Percentiles rank a stretch among this genome's conserved stretches.
Evolutionary conservation across 2,329 filamentous ascomycete species (phyloP).

Genomic region (Ophiostoma himal-ulmi): DNA sequence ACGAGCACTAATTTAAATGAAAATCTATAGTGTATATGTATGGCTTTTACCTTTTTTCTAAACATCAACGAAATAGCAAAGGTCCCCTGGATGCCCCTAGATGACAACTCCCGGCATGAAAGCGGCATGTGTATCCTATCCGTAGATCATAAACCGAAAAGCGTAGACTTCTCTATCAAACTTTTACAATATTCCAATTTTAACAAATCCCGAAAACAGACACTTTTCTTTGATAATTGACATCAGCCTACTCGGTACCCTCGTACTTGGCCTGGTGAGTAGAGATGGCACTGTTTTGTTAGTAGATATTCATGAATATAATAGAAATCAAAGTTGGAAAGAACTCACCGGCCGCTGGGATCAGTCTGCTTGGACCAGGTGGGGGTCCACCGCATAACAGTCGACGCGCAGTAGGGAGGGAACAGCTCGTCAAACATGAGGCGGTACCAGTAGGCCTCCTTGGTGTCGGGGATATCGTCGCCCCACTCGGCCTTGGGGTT

Average conservation of each 20-base stretch:
- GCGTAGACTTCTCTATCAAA: background rate
- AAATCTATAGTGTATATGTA: constrained; percentile 18
- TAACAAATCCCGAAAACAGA: constrained; percentile 2
- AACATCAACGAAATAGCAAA: constrained; percentile 4
- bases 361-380: constrained; percentile 97
- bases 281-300: constrained; percentile 58
- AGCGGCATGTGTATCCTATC: background rate
- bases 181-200: background rate
- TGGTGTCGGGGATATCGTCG: constrained; percentile 83
- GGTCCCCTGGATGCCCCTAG: background rate
- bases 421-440: constrained; percentile 99
- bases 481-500: constrained; percentile 98
- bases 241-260: constrained; percentile 28
- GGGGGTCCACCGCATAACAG: constrained; percentile 93
- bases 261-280: constrained; percentile 72
- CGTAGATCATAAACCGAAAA: constrained; percentile 6
- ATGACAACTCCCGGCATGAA: background rate
- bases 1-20: background rate
- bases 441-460: constrained; percentile 99
- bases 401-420: constrained; percentile 81
- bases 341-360: constrained; percentile 75
- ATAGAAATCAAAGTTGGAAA: background rate
- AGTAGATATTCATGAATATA: background rate
- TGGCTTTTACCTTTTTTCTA: constrained; percentile 9
- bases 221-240: background rate